phyloP scores from a whole-genome alignment of 2,329 filamentous ascomycete species.

The Aspergillus sojae region DNA sequence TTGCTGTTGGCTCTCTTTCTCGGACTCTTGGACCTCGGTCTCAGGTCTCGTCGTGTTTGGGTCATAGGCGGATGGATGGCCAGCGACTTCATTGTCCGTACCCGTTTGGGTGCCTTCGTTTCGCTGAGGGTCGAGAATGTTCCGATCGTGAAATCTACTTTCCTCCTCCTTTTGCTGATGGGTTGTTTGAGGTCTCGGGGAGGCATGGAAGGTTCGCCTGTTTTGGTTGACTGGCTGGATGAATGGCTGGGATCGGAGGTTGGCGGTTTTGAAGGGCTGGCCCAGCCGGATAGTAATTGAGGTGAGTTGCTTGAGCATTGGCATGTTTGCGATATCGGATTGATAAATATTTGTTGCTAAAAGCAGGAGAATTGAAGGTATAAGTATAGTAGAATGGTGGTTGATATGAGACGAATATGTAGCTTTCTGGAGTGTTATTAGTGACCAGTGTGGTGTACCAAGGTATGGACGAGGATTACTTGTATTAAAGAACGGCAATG shows the following conservation, averaged over 20 bases:
- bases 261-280: slow-evolving; percentile 9
- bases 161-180: slow-evolving; percentile 9
- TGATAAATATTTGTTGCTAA: not conserved
- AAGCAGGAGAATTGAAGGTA: not conserved
- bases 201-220: slow-evolving; percentile 5
- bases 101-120: slow-evolving; percentile 71
- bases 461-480: not conserved
- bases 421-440: not conserved
- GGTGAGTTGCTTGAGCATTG: slow-evolving; percentile 11
- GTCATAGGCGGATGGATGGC: slow-evolving; percentile 69
- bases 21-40: slow-evolving; percentile 44
- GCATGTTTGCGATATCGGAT: slow-evolving; percentile 12
- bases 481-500: not conserved
- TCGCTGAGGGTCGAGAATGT: slow-evolving; percentile 65
- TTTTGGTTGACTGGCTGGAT: slow-evolving; percentile 1
- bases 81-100: slow-evolving; percentile 62
- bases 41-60: slow-evolving; percentile 69
- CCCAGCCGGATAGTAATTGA: slow-evolving; percentile 10
- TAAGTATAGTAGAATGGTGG: not conserved
- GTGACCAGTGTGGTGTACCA: not conserved
- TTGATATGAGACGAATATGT: not conserved
- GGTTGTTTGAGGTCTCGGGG: slow-evolving; percentile 7
- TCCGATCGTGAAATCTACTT: slow-evolving; percentile 48
- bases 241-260: not conserved
- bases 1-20: slow-evolving; percentile 42